phyloP scores from a whole-genome alignment of 1,284 basidiomycete species.

The Apiotrichum gracile region DNA sequence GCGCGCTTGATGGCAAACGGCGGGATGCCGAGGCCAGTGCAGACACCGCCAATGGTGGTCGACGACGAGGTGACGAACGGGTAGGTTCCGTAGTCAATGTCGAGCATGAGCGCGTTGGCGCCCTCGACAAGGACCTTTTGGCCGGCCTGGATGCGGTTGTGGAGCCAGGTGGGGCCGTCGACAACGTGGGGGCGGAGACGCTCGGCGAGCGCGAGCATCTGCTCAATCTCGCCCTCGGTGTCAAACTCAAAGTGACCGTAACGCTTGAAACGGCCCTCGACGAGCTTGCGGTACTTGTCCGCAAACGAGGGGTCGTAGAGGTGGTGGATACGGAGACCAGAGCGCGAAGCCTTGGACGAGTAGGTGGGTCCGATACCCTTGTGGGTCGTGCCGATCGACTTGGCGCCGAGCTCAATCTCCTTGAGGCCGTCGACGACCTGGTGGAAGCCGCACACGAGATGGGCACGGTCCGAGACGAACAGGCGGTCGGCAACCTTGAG shows the following conservation, averaged over 20 bases:
- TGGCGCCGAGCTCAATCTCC: constrained; percentile 92
- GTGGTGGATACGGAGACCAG: constrained; percentile 92
- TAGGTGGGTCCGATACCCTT: constrained; percentile 98
- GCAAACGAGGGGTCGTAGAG: constrained; percentile 89
- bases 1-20: constrained; percentile 76
- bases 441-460: constrained; percentile 97
- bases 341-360: constrained; percentile 93
- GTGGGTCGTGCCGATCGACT: constrained; percentile 93
- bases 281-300: constrained; percentile 86
- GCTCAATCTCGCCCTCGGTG: constrained; percentile 89
- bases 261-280: constrained; percentile 95
- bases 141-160: constrained; percentile 56
- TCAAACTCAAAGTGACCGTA: constrained; percentile 99
- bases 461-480: constrained; percentile 91
- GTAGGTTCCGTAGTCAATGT: constrained; percentile 96
- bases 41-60: constrained; percentile 86
- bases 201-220: constrained; percentile 85
- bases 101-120: constrained; percentile 97
- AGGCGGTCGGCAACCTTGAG: constrained; percentile 79
- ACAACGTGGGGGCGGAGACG: constrained; percentile 82
- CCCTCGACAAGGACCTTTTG: constrained; percentile 91
- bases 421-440: constrained; percentile 99
- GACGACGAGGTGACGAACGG: constrained; percentile 94
- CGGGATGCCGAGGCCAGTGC: constrained; percentile 92
- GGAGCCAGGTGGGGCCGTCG: constrained; percentile 21